phyloP scores from a whole-genome alignment of 192 early-diverging fungal species.

The Coemansia sp. region DNA sequence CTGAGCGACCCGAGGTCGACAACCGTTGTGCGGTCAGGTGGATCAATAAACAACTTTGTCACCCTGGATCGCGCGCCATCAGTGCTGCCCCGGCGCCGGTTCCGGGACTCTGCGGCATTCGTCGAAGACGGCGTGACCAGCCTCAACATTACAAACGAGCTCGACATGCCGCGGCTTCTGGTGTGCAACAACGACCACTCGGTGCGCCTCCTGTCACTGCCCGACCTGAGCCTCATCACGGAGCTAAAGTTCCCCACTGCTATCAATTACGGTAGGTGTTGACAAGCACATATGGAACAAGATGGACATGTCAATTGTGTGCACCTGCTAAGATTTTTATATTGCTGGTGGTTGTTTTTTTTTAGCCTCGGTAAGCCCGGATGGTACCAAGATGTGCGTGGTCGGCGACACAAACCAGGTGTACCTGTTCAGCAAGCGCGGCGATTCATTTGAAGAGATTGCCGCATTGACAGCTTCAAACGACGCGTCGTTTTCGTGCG shows the following conservation, averaged over 20 bases:
- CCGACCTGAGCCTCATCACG: constrained; percentile 69
- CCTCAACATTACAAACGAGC: constrained; percentile 51
- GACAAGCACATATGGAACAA: no score
- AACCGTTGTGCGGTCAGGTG: constrained; percentile 32
- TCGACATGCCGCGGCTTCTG: constrained; percentile 65
- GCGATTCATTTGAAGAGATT: constrained; percentile 66
- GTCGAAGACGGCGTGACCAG: constrained; percentile 84
- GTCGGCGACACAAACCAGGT: constrained; percentile 90
- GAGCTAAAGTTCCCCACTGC: constrained; percentile 83
- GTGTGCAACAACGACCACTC: constrained; percentile 95
- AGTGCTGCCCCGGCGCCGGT: constrained; percentile 23
- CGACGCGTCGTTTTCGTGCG: constrained; percentile 91
- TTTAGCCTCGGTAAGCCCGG: constrained; percentile 80
- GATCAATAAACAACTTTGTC: constrained; percentile 51
- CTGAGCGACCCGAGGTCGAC: constrained; percentile 32
- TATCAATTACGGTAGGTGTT: constrained; percentile 74
- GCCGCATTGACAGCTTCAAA: constrained; percentile 70
- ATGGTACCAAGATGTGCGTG: constrained; percentile 86
- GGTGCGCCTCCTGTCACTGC: constrained; percentile 85
- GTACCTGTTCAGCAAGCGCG: constrained; percentile 77
- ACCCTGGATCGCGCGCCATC: constrained; percentile 32
- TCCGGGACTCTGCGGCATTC: constrained; percentile 52
- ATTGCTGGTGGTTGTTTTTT: neutral
- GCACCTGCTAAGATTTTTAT: no score
- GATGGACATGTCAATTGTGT: no score